A percentile compares a stretch with the other conserved stretches of the same genome.
Evolutionary conservation across 306 rosid species (phyloP).

Genomic region (Lathyrus sativus): DNA sequence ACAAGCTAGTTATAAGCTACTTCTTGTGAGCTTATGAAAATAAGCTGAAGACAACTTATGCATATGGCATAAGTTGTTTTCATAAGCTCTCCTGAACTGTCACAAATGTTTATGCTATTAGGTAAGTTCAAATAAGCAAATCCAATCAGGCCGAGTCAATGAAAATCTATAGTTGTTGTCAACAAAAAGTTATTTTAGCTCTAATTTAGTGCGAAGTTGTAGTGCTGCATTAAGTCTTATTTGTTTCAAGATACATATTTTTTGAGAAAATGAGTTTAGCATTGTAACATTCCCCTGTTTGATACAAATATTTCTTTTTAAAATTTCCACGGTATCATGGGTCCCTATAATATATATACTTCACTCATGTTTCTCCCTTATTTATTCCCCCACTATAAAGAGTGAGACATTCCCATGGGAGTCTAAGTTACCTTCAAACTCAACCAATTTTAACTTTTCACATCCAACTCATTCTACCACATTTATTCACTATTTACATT

Average conservation of each 20-base stretch:
- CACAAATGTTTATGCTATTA: not conserved
- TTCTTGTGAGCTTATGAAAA: too few relatives aligned
- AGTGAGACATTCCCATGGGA: not conserved
- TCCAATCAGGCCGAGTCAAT: not conserved
- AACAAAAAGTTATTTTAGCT: not conserved
- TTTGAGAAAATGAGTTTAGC: not conserved
- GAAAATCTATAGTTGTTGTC: conserved; percentile 6
- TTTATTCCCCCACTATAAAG: conserved; percentile 1
- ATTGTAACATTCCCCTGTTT: not conserved
- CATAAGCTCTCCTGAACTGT: not conserved
- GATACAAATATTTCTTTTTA: not conserved
- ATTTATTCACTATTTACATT: not conserved
- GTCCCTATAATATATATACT: not conserved
- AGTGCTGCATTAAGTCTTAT: conserved; percentile 3
- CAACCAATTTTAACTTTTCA: not conserved
- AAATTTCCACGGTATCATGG: not conserved
- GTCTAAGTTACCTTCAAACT: not conserved
- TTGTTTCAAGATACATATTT: not conserved
- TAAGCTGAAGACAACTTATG: too few relatives aligned
- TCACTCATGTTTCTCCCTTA: not conserved
- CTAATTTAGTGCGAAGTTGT: conserved; percentile 3
- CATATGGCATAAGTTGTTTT: not conserved
- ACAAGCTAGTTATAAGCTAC: too few relatives aligned
- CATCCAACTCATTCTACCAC: not conserved
- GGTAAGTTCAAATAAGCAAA: not conserved